These are phyloP conservation scores for Teratosphaeria destructans DNA, from an alignment of 2,329 filamentous ascomycete genomes.

Conservation along the genomic window DNA sequence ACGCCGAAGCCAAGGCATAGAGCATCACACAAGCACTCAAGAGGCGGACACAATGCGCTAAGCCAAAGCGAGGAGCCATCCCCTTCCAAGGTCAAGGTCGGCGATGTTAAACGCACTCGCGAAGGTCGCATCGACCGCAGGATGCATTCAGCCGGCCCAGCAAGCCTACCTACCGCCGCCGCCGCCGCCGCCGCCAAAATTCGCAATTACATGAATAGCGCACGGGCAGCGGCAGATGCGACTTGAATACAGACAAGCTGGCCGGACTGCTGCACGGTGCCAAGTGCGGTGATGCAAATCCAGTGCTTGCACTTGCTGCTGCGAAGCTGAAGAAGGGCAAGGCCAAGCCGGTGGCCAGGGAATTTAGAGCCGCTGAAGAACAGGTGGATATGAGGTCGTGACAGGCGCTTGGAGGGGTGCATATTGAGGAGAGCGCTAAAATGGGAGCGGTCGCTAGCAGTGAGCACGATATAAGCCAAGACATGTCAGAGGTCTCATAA, in stretches of 20 bases:
- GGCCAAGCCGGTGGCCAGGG: neutral
- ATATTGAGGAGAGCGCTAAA: neutral
- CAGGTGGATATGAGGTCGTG: neutral
- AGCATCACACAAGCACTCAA: no score
- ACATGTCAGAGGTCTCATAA: neutral
- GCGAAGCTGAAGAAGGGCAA: neutral
- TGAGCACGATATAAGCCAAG: no score
- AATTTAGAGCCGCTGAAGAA: neutral
- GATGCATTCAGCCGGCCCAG: neutral
- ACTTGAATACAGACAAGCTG: neutral
- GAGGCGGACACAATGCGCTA: neutral
- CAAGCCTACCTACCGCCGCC: neutral
- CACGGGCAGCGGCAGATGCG: neutral
- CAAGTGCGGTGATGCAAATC: neutral
- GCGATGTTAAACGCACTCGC: neutral
- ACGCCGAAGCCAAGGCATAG: no score
- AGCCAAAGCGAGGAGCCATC: neutral
- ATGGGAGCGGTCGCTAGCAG: neutral
- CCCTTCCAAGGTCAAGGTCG: neutral
- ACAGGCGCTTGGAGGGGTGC: neutral
- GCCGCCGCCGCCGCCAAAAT: neutral
- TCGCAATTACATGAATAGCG: neutral
- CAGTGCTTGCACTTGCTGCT: neutral
- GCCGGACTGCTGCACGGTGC: neutral
- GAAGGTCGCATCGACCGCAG: neutral